Base-by-base conservation (phyloP, 306 rosid genomes). In the Vigna reflexopilosa region DNA sequence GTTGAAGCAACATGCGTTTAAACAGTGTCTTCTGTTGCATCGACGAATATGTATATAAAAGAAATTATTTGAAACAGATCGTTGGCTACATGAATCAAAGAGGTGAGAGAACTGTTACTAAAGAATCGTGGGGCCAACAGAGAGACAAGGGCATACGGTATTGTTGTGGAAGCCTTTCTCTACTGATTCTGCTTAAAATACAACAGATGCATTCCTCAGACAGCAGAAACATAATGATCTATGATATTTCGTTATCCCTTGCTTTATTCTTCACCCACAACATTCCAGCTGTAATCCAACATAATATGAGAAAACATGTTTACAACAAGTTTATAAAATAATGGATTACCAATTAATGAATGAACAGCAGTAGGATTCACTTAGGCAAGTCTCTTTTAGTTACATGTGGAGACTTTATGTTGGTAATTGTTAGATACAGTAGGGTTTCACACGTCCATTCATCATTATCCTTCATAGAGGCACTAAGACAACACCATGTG, bases 281-380 rank as follows among this genome's bases (percentile, higher is more conserved):
- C 74, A 34, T 47, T 69, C n/a, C 22, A 82, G 44, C 52, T 61
- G 12, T 3, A 17, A 51, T 32, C 59, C 58, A 55, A 12, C 36
- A 67, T 15, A 74, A 24, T 4, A 9, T 75, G 11, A 36, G 12
- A 19, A 34, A 45, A 44, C 73, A 79, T 70, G 78, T 75, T 61
- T 47, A 5, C 16, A 73, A 15, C 64, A 78, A 67, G 83, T 75
- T 36, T 28, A 44, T 47, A 13, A 20, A 58, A 65, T n/a, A 65
- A 38, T 56, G 66, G 76, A 42, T 42, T n/a, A 40, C 7, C 26
- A 6, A 8, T 44, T 54, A 80, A 73, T 55, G 52, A n/a, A 30
- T 30, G 34, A 32, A n/a, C 2, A 51, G 44, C 28, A 32, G 9
- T 45, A 73, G 3, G 67, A 40, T 64, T 62, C n/a, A 61, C 20